Base-by-base conservation (phyloP, 805 yeast genomes). In the Starmerella vitae region DNA sequence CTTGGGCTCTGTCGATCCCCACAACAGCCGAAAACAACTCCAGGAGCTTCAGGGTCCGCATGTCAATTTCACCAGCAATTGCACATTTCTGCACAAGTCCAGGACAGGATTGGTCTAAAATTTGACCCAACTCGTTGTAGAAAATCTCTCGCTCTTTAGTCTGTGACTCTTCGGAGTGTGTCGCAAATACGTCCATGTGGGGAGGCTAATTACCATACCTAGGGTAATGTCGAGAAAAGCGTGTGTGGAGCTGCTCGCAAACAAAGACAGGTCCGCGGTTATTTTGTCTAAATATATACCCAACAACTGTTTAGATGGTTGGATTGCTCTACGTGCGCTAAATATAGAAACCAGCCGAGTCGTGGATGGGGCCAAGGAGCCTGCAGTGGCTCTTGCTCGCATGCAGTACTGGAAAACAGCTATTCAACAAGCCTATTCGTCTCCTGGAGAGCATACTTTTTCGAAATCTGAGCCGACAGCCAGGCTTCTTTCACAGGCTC, bases 371-470 rank as follows among this genome's bases (percentile, higher is more conserved):
- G 49, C 49, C 37, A 21, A 45, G 20, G 47, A 52, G 68, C 67
- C 56, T 41, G 49, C 50, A 26, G 39, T 54, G 2, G 61, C 64
- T 21, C 50, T 51, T 27, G 38, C 80, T 53, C 74, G 79, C 50
- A 72, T 79, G 54, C 74, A 75, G 48, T 79, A 78, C 56, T 83
- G 93, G 93, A 66, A 73, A 44, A 79, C 78, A 36, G 63, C 70
- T 42, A 42, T 82, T 5, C 63, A 66, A 28, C 39, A 20, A n/a
- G 38, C 36, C 12, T 17, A 17, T 14, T 7, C 38, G 12, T 14
- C n/a, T 6, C 7, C 14, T 27, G 30, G 17, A 12, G 17, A 10
- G 14, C 10, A 7, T 8, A 14, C 30, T 8, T 7, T 17, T 12
- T 12, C 10, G 17, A 36, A 33, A 21, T 35, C 37, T 17, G 88